Evolutionary conservation across 2,329 filamentous ascomycete genomes (phyloP), one percentile per base, ranked within the genome.

Genomic region (Penicillium sp.): DNA sequence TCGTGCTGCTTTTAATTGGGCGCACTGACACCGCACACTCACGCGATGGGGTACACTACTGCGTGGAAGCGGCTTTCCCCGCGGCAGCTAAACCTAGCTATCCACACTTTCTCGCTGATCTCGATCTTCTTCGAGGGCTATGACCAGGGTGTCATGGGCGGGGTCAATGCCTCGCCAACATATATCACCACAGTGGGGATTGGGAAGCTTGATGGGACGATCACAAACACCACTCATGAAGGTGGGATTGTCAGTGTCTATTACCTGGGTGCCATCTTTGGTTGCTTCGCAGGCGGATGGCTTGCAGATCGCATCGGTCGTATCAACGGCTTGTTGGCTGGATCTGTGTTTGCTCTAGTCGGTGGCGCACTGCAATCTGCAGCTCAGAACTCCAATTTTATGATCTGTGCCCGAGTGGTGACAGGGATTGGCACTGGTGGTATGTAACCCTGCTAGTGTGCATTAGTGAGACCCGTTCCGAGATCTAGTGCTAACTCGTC

Each of bases 121-220:
- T 69, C 64, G 5, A 73, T 75, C 11, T 73, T 74, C 62, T 74
- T 74, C 59, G 71, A 74, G 50, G 81, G 81, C 21, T 84, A 83
- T 69, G 80, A 83, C 57, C 81, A 83, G 62, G 81, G 81, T 51
- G 80, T 83, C n/a, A 79, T 82, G 75, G 80, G 81, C 49, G 78
- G 78, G 42, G 79, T 83, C 49, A 83, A 81, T 57, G 63, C 67
- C 43, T 63, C 77, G 11, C 69, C 72, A 0, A 66, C 67, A 35
- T 81, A 81, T 46, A 64, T 73, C 14, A 64, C 60, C 1, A 54
- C 63, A 39, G 78, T 81, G 9, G 75, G 75, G 45, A 82, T 83
- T 46, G 81, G 81, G 16, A 57, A 52, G 23, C 49, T 75, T 0
- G 75, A 80, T 61, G 81, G 78, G 26, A 77, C 72, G 3, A 76